Evolutionary conservation across 331 rosid genomes (phyloP).

Genomic region (Quercus tomentella): DNA sequence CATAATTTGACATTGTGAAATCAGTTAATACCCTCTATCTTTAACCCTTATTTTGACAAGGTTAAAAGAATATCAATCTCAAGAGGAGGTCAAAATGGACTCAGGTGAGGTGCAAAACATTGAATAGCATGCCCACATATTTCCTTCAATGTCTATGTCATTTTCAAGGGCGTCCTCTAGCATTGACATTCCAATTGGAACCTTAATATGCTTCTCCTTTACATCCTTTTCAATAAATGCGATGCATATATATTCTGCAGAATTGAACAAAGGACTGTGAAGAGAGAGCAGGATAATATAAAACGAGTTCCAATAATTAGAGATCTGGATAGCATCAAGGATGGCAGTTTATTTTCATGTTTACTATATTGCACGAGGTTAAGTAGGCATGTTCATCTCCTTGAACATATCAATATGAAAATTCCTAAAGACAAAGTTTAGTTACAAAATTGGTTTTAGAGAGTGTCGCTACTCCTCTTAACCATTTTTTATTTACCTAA

Average conservation of each 20-base stretch:
- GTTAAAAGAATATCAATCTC: not conserved
- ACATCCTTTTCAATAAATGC: conserved; percentile 85
- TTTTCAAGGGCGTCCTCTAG: conserved; percentile 88
- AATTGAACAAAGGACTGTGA: conserved; percentile 7
- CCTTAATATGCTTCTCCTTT: conserved; percentile 59
- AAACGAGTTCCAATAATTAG: too few species aligned
- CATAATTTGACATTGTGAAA: too few species aligned
- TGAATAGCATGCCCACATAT: conserved; percentile 7
- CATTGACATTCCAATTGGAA: conserved; percentile 84
- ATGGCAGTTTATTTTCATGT: too few species aligned
- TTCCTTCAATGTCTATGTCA: conserved; percentile 86
- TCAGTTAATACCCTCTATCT: too few species aligned
- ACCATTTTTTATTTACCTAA: too few species aligned
- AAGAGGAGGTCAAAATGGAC: not conserved
- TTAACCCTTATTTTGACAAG: too few species aligned
- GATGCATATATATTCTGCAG: conserved; percentile 73
- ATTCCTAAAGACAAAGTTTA: too few species aligned
- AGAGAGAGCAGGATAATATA: not conserved
- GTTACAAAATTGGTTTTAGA: too few species aligned
- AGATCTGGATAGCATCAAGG: not conserved
- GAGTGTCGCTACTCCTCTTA: too few species aligned
- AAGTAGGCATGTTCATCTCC: not conserved
- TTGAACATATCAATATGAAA: not conserved
- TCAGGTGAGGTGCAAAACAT: not conserved
- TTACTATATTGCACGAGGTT: too few species aligned